These are phyloP conservation scores for Phytophthora ramorum DNA, from an alignment of 352 stramenopile species.

Conservation along the genomic window DNA sequence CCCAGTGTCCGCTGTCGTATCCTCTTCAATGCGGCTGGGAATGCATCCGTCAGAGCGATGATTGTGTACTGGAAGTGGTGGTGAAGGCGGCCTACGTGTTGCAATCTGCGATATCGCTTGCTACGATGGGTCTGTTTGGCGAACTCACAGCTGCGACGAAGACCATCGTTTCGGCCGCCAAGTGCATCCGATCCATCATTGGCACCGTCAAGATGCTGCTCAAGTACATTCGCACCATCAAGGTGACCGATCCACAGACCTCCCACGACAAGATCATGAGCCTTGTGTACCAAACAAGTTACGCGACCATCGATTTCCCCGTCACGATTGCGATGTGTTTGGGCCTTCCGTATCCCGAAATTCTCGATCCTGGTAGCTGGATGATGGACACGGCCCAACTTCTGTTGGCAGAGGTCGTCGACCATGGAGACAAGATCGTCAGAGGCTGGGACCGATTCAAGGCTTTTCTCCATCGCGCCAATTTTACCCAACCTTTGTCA, in stretches of 20 bases:
- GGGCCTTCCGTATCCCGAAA: constrained; percentile 10
- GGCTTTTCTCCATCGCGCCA: constrained; percentile 11
- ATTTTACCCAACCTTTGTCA: constrained; percentile 17
- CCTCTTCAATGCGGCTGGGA: constrained; percentile 60
- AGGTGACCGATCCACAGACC: constrained; percentile 20
- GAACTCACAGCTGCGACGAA: constrained; percentile 21
- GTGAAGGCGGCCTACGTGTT: constrained; percentile 40
- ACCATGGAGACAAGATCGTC: constrained; percentile 13
- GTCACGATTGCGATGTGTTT: constrained; percentile 22
- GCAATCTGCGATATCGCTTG: constrained; percentile 35
- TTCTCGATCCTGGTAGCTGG: constrained; percentile 12
- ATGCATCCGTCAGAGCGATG: constrained; percentile 48
- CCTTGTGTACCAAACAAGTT: constrained; percentile 25
- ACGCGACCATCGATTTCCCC: constrained; percentile 28
- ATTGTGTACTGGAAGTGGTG: constrained; percentile 40
- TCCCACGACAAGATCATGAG: constrained; percentile 20
- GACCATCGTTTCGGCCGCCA: constrained; percentile 12
- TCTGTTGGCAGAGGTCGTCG: constrained; percentile 14
- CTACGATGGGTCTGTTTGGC: constrained; percentile 41
- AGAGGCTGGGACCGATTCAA: constrained; percentile 23
- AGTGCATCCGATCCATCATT: constrained; percentile 34
- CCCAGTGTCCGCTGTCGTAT: constrained; percentile 54
- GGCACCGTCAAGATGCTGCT: constrained; percentile 27
- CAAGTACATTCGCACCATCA: constrained; percentile 21
- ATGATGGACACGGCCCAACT: constrained; percentile 19